Evolutionary conservation across 352 stramenopile species (phyloP).

Genomic region (Pythium folliculosum): DNA sequence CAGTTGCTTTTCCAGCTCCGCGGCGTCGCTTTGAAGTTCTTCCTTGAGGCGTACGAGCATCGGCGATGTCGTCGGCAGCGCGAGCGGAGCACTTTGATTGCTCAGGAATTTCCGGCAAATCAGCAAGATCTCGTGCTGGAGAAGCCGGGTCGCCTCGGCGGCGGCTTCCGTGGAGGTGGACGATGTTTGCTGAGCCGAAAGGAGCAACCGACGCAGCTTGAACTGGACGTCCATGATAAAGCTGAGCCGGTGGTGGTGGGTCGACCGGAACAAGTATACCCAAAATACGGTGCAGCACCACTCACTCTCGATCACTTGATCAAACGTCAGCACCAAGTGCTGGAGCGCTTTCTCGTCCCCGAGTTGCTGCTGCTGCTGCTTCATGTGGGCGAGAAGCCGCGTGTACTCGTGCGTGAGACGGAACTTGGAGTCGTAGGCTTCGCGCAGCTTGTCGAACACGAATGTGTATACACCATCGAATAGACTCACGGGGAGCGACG

Average conservation of each 20-base stretch:
- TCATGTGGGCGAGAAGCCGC: conserved; percentile 23
- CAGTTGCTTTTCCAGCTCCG: conserved; percentile 4
- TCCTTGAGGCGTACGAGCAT: conserved; percentile 33
- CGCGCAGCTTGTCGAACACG: conserved; percentile 30
- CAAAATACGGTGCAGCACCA: conserved; percentile 77
- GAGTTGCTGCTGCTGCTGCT: conserved; percentile 20
- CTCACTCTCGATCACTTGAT: conserved; percentile 62
- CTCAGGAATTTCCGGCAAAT: conserved; percentile 34
- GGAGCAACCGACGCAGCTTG: conserved; percentile 45
- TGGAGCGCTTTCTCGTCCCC: conserved; percentile 17
- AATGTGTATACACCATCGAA: conserved; percentile 35
- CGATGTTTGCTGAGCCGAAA: conserved; percentile 4
- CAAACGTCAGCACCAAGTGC: conserved; percentile 40
- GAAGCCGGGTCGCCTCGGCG: conserved; percentile 5
- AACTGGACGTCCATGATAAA: conserved; percentile 63
- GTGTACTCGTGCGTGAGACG: conserved; percentile 37
- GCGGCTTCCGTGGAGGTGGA: conserved; percentile 7
- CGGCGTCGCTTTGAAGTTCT: conserved; percentile 29
- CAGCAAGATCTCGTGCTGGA: conserved; percentile 27
- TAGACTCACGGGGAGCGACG: conserved; percentile 28
- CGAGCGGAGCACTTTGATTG: conserved; percentile 20
- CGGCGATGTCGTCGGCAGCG: conserved; percentile 26
- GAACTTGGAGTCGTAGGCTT: conserved; percentile 37
- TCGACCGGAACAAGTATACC: conserved; percentile 61
- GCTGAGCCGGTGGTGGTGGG: conserved; percentile 53